phyloP scores from a whole-genome alignment of 2,329 filamentous ascomycete genomes.

The Sporothrix pseudoabietina region DNA sequence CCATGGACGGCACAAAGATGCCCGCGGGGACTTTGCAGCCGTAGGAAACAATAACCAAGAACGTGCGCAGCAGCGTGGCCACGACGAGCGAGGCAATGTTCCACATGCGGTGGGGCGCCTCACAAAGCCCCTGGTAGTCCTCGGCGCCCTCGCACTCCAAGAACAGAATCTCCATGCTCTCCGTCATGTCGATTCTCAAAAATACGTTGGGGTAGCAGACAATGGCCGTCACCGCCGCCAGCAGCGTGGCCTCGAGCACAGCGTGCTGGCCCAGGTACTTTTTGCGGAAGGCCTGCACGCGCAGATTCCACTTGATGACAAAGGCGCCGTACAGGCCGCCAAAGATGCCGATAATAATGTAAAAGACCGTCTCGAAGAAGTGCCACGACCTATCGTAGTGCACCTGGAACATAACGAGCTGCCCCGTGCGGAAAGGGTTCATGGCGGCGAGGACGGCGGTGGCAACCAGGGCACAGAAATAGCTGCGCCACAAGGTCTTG shows the following conservation, averaged over 20 bases:
- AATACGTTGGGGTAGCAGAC: slow-evolving; percentile 98
- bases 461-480: slow-evolving; percentile 94
- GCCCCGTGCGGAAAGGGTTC: slow-evolving; percentile 96
- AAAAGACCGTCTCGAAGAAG: slow-evolving; percentile 94
- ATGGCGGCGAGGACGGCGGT: slow-evolving; percentile 90
- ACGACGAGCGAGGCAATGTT: slow-evolving; percentile 78
- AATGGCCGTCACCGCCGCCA: slow-evolving; percentile 81
- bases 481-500: slow-evolving; percentile 97
- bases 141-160: slow-evolving; percentile 87
- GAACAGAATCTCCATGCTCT: slow-evolving; percentile 98
- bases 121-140: slow-evolving; percentile 88
- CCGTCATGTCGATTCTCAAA: slow-evolving; percentile 95
- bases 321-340: slow-evolving; percentile 94
- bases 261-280: slow-evolving; percentile 84
- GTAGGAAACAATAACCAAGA: slow-evolving; percentile 92
- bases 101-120: slow-evolving; percentile 70
- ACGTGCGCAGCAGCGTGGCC: slow-evolving; percentile 77
- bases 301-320: slow-evolving; percentile 96
- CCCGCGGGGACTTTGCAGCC: slow-evolving; percentile 97
- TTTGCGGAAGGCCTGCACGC: slow-evolving; percentile 88
- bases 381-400: slow-evolving; percentile 96
- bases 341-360: slow-evolving; percentile 86
- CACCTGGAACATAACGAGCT: slow-evolving; percentile 99
- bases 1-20: slow-evolving; percentile 98
- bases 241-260: slow-evolving; percentile 79